A percentile compares a stretch with the other conserved stretches of the same genome.
These are phyloP conservation scores for Linum tenue DNA, from an alignment of 345 rosid species.

Conservation along the genomic window DNA sequence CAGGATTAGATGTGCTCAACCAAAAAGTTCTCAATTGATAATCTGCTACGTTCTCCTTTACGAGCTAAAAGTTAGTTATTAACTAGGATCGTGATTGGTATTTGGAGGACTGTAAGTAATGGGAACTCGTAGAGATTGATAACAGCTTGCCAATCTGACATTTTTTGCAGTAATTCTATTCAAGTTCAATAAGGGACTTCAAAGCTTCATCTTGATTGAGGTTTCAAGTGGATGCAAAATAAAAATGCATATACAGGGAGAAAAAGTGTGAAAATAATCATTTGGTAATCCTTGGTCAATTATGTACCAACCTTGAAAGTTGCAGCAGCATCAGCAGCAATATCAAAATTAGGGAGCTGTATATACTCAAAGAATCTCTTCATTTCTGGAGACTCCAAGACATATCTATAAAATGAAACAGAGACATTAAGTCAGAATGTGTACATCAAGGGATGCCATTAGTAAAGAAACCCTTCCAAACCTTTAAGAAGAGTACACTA, in stretches of 20 bases:
- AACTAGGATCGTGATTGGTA: no score
- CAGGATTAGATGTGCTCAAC: slow-evolving; percentile 9
- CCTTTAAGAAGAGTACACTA: not conserved
- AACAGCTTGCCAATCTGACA: no score
- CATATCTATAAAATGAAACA: slow-evolving; percentile 49
- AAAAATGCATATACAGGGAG: not conserved
- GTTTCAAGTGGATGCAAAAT: not conserved
- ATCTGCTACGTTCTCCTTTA: not conserved
- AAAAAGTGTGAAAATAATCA: slow-evolving; percentile 7
- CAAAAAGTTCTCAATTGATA: not conserved
- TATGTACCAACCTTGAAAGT: slow-evolving; percentile 70
- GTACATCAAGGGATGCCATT: not conserved
- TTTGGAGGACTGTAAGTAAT: no score
- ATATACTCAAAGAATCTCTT: slow-evolving; percentile 87
- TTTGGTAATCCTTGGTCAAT: not conserved
- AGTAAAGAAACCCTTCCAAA: not conserved
- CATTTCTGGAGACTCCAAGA: slow-evolving; percentile 73
- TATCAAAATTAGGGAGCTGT: slow-evolving; percentile 91
- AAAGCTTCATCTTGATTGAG: not conserved
- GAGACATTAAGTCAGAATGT: not conserved
- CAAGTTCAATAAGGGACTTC: slow-evolving; percentile 4
- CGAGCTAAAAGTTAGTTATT: not conserved
- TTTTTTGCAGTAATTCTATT: not conserved
- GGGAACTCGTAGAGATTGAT: no score
- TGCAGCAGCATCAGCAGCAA: slow-evolving; percentile 98